These are phyloP conservation scores for Cystofilobasidium macerans DNA, from an alignment of 768 basidiomycete genomes.

Conservation along the genomic window DNA sequence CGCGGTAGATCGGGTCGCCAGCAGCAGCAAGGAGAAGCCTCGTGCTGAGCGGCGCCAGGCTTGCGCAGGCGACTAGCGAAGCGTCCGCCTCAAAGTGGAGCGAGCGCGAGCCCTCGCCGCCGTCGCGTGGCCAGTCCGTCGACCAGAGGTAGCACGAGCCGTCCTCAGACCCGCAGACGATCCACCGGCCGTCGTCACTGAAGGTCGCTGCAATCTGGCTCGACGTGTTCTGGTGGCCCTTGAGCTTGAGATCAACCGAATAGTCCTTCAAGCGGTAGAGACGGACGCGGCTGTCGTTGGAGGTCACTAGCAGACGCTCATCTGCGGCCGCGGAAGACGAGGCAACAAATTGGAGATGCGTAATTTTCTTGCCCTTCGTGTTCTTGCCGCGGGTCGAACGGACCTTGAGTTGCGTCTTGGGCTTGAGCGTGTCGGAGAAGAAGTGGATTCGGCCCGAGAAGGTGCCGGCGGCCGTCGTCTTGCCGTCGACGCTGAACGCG, in stretches of 20 bases:
- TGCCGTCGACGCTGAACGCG: constrained; percentile 31
- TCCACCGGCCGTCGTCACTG: constrained; percentile 29
- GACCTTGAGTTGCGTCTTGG: constrained; percentile 5
- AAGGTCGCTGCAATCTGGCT: constrained; percentile 26
- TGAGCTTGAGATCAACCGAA: constrained; percentile 29
- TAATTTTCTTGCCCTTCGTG: constrained; percentile 33
- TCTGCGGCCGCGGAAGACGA: constrained; percentile 6
- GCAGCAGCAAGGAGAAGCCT: constrained; percentile 26
- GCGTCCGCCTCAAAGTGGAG: background rate
- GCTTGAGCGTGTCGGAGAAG: background rate
- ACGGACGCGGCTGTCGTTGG: constrained; percentile 32
- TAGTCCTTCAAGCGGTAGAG: constrained; percentile 30
- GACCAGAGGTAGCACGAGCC: constrained; percentile 24
- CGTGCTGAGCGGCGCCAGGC: constrained; percentile 29
- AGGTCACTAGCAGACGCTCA: constrained; percentile 31
- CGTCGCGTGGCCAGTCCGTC: constrained; percentile 10
- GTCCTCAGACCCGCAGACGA: constrained; percentile 32
- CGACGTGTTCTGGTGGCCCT: constrained; percentile 32
- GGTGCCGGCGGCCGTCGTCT: constrained; percentile 28
- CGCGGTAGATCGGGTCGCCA: constrained; percentile 27
- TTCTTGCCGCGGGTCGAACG: constrained; percentile 30
- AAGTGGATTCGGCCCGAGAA: constrained; percentile 29
- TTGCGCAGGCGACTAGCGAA: constrained; percentile 21
- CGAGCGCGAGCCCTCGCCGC: background rate
- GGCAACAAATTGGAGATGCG: constrained; percentile 23